phyloP scores from a whole-genome alignment of 108 stramenopile species.

The Mayamaea pseudoterrestris region DNA sequence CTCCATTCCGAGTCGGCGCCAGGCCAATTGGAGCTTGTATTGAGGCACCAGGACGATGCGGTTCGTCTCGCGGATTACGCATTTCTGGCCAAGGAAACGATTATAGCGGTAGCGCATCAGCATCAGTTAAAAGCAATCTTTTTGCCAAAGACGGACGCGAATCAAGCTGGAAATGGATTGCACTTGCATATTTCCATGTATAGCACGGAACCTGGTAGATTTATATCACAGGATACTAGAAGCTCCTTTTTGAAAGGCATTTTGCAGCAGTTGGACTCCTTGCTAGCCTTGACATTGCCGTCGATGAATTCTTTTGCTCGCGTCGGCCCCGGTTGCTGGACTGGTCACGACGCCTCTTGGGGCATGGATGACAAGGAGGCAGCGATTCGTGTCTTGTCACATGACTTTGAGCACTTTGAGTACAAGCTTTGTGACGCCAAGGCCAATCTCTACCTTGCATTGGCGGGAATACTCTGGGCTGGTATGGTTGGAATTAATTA shows the following conservation, averaged over 20 bases:
- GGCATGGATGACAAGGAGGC: constrained; percentile 66
- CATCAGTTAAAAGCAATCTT: constrained; percentile 48
- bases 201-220: constrained; percentile 11
- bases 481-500: constrained; percentile 54
- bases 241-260: constrained; percentile 68
- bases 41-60: constrained; percentile 37
- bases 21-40: constrained; percentile 71
- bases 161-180: constrained; percentile 61
- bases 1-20: constrained; percentile 67
- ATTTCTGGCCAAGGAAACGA: constrained; percentile 56
- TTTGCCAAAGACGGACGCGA: constrained; percentile 51
- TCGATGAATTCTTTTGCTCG: constrained; percentile 61
- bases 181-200: constrained; percentile 64
- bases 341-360: constrained; percentile 56
- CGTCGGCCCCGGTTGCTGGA: constrained; percentile 75
- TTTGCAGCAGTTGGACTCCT: constrained; percentile 42
- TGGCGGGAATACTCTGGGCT: constrained; percentile 42
- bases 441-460: constrained; percentile 57
- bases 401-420: constrained; percentile 53
- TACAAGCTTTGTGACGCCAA: constrained; percentile 53
- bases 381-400: constrained; percentile 53
- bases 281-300: constrained; percentile 57
- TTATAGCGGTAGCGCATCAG: constrained; percentile 34
- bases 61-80: constrained; percentile 54
- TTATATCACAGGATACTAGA: constrained; percentile 11